Conservation (phyloP, 2,329 filamentous ascomycete genomes). For the Ophiostoma fasciatum region DNA sequence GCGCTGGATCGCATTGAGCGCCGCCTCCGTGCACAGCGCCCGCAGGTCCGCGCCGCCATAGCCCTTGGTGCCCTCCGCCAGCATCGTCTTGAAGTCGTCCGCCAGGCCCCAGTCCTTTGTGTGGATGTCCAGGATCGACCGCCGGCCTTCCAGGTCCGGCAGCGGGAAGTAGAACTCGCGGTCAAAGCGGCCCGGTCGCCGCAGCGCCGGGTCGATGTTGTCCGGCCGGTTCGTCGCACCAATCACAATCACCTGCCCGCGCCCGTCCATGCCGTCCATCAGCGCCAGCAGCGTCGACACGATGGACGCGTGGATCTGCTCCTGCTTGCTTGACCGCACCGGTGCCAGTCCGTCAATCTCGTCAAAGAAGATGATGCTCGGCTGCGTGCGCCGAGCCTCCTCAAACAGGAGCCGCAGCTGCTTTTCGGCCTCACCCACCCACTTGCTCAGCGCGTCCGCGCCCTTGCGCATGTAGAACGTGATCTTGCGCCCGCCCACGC, state of each 20-base stretch:
- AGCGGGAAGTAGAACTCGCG: constrained; percentile 96
- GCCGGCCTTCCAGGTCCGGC: constrained; percentile 64
- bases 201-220: constrained; percentile 89
- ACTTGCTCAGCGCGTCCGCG: constrained; percentile 93
- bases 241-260: constrained; percentile 95
- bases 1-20: constrained; percentile 86
- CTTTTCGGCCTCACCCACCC: constrained; percentile 95
- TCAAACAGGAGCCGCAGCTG: constrained; percentile 89
- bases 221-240: constrained; percentile 96
- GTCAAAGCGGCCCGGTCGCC: constrained; percentile 87
- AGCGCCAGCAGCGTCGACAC: constrained; percentile 85
- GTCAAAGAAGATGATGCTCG: constrained; percentile 98
- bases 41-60: constrained; percentile 87
- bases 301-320: constrained; percentile 96
- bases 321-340: constrained; percentile 92
- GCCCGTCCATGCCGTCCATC: constrained; percentile 98
- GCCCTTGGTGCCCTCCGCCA: constrained; percentile 83
- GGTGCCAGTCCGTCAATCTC: constrained; percentile 96
- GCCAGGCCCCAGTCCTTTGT: constrained; percentile 86
- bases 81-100: constrained; percentile 61
- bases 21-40: constrained; percentile 88
- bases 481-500: constrained; percentile 79
- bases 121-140: constrained; percentile 85
- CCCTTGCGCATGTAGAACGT: constrained; percentile 99
- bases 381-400: constrained; percentile 87